Conservation (phyloP, 768 basidiomycete genomes). For the Boletus eberwhitei region DNA sequence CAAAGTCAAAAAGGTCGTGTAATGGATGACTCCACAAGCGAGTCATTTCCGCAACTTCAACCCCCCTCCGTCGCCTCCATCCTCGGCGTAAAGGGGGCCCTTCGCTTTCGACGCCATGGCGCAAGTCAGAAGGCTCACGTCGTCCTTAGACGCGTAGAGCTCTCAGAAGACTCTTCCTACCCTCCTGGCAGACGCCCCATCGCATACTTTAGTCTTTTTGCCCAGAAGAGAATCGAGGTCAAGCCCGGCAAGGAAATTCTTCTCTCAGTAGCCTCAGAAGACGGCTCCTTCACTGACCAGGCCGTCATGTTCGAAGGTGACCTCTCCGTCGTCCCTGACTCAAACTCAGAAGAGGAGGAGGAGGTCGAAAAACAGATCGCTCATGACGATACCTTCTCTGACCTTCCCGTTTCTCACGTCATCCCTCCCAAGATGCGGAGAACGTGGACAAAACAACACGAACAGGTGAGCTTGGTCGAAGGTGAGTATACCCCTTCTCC, state of each 20-base stretch:
- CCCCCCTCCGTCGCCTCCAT: conserved; percentile 45
- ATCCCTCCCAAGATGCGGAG: conserved; percentile 66
- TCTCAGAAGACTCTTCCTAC: conserved; percentile 43
- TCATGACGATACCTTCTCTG: conserved; percentile 40
- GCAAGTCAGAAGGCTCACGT: conserved; percentile 67
- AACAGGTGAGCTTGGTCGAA: conserved; percentile 39
- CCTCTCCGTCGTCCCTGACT: conserved; percentile 26
- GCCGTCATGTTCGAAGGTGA: conserved; percentile 59
- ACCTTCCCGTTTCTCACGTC: conserved; percentile 32
- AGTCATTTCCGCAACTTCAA: conserved; percentile 29
- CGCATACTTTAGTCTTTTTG: conserved; percentile 61
- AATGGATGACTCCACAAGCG: conserved; percentile 40
- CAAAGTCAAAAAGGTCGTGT: conserved; percentile 9
- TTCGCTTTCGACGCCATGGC: conserved; percentile 67
- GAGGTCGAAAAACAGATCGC: conserved; percentile 41
- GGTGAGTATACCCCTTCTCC: conserved; percentile 34
- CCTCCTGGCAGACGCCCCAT: conserved; percentile 38
- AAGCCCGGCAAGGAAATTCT: conserved; percentile 71
- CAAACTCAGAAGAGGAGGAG: conserved; percentile 36
- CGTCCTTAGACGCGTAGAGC: conserved; percentile 58
- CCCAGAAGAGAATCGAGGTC: conserved; percentile 66
- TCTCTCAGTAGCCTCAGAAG: conserved; percentile 51
- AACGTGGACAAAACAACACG: conserved; percentile 51
- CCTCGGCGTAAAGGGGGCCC: conserved; percentile 56
- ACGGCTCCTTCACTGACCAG: conserved; percentile 53